phyloP scores from a whole-genome alignment of 768 basidiomycete genomes.

The Phallus indusiatus region DNA sequence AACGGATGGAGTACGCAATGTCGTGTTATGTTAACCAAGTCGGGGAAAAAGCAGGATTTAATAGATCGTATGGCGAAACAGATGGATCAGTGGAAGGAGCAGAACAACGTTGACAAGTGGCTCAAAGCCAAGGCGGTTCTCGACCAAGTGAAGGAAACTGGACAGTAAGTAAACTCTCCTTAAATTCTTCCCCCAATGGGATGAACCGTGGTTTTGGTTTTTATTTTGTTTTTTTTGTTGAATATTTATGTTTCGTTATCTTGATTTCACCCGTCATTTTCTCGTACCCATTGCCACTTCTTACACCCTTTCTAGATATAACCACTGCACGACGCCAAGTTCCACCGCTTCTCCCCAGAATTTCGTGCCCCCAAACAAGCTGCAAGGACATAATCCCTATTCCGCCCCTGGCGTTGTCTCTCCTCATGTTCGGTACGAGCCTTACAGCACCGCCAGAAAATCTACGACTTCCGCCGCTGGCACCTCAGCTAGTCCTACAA shows the following conservation, averaged over 20 bases:
- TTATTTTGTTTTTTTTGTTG: background rate
- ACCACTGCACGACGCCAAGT: slow-evolving; percentile 5
- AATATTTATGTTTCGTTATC: background rate
- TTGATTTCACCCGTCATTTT: background rate
- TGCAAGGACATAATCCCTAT: background rate
- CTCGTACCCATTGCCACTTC: background rate
- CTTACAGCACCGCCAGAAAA: slow-evolving; percentile 53
- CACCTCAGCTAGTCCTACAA: background rate
- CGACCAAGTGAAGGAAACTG: slow-evolving; percentile 52
- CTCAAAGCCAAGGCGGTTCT: slow-evolving; percentile 58
- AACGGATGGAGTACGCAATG: slow-evolving; percentile 74
- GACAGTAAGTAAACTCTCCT: slow-evolving; percentile 46
- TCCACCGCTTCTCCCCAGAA: background rate
- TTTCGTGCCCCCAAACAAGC: background rate
- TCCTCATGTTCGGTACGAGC: slow-evolving; percentile 43
- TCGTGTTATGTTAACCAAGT: slow-evolving; percentile 52
- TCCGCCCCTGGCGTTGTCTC: slow-evolving; percentile 1
- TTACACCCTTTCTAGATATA: background rate
- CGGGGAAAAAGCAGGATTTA: slow-evolving; percentile 82
- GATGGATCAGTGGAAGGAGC: slow-evolving; percentile 51
- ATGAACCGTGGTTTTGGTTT: background rate
- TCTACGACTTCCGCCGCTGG: slow-evolving; percentile 4
- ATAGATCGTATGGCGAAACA: slow-evolving; percentile 61
- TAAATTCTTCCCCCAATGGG: background rate
- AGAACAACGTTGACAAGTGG: slow-evolving; percentile 56